Evolutionary conservation across 2,329 filamentous ascomycete species (phyloP), one percentile per base, ranked within the genome.

Genomic region (Penicillium freii): DNA sequence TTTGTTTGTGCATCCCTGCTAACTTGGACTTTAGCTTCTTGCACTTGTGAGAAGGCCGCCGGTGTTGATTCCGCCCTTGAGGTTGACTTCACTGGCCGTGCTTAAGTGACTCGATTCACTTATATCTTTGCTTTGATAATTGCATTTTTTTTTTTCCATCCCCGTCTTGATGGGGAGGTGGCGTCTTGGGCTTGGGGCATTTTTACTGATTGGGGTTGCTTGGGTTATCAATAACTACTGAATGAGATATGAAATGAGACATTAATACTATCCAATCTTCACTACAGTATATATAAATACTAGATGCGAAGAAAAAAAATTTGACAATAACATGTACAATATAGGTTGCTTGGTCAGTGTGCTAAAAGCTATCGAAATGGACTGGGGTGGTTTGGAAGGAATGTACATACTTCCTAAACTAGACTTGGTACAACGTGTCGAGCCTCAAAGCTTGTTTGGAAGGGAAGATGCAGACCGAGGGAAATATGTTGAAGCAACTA

Each of bases 51-150:
- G 75, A 92, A 90, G 74, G 84, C 84, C 19, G 73, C 83, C 48
- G 82, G 83, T 64, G 82, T 85, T 53, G 84, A 84, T 39, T 81
- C 82, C 57, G 84, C 88, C 64, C 46, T 75, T 65, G 92, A 97
- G 84, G 90, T 84, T 49, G 92, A 97, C 76, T 97, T 96, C 72
- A 97, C 92, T 38, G 91, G 87, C 54, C 85, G 83, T 78, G 60
- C 64, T 40, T 66, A 50, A 54, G 51, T 57, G 51, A 48, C 40
- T 43, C 27, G 29, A 44, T 31, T 17, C n/a, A 23, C 44, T 51
- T 38, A 4, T 17, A 23, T 49, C 17, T 47, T 39, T 43, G 10
- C 31, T 51, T 40, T 47, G 42, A 58, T 23, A 47, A 23, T 57
- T 54, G 56, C 60, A 60, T 63, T 59, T 48, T 59, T 48, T 9